Evolutionary conservation across 2,329 filamentous ascomycete species (phyloP), one percentile per base, ranked within the genome.

Genomic region (Diplodia corticola): DNA sequence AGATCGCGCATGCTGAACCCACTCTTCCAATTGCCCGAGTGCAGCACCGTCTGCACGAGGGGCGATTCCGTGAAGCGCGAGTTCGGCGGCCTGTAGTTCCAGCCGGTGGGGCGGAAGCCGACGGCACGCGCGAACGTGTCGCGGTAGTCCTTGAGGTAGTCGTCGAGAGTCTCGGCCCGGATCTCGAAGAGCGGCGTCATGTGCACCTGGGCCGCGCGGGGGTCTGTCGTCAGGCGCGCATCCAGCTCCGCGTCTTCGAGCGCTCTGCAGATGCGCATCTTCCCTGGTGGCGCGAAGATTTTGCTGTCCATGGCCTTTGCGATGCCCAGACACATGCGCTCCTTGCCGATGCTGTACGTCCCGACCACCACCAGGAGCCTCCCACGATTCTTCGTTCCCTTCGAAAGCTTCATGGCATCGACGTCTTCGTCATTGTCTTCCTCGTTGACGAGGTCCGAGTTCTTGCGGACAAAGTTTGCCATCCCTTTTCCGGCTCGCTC

Each of bases 151-250:
- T 89, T 87, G 5, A 98, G 85, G 73, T 99, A 99, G 68, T 97
- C 93, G 69, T 92, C 88, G 1, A 99, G 84, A 0, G 94, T 97
- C 70, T 97, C 93, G 37, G 93, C 89, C 28, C 93, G 89, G 70
- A 99, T 93, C 77, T 98, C 94, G 84, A 95, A 95, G 10, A 99
- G 84, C 72, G 91, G 93, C 72, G 97, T 96, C 93, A 99, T 97
- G 79, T 99, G 95, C 0, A 99, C 93, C 77, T 98, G 94, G 0
- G 95, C 95, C 72, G 92, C 91, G 24, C 85, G 81, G 0, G 95
- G 93, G 74, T 97, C 82, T 7, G 84, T 84, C 0, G 95, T 99
- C 72, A 99, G 85, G 4, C 92, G 85, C 0, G 86, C 84, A 28
- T 88, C 83, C 4, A 99, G 85, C 73, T 97, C 93, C 0, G 90